Conservation (phyloP, 495 filamentous ascomycete species). For the Hypoxylon fragiforme region DNA sequence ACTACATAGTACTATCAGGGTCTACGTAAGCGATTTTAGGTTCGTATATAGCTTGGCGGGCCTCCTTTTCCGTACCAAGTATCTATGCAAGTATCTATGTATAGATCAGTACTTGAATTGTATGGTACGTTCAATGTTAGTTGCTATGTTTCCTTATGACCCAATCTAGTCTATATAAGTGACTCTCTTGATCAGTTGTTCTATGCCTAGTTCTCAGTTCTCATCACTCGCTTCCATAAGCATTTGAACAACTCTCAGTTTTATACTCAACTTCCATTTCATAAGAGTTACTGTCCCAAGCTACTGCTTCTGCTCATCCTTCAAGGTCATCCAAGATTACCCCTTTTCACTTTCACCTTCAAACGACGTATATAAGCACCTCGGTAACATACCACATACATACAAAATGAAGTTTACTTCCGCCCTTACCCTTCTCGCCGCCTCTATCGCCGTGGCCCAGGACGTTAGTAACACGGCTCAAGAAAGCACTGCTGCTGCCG, state of each 20-base stretch:
- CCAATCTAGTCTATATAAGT: conserved; percentile 19
- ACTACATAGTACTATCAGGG: no score
- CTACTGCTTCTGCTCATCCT: neutral
- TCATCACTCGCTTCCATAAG: conserved; percentile 9
- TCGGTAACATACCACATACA: neutral
- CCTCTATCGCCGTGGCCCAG: conserved; percentile 28
- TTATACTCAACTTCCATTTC: neutral
- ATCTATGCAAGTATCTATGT: no score
- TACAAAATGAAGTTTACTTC: conserved; percentile 22
- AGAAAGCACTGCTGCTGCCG: neutral
- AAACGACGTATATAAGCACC: neutral
- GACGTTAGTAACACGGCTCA: conserved; percentile 4
- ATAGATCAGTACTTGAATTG: no score
- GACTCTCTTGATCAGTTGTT: conserved; percentile 6
- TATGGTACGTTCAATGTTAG: no score
- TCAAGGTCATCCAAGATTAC: neutral
- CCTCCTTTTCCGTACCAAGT: neutral
- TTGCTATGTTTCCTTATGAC: neutral
- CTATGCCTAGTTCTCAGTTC: neutral
- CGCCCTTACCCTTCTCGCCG: conserved; percentile 21
- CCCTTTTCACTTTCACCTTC: neutral
- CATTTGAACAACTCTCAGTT: neutral
- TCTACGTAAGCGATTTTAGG: conserved; percentile 29
- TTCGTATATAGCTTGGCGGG: conserved; percentile 24
- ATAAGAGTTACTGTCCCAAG: no score